Conservation (phyloP, 1,284 basidiomycete species). For the Papiliotrema flavescens region DNA sequence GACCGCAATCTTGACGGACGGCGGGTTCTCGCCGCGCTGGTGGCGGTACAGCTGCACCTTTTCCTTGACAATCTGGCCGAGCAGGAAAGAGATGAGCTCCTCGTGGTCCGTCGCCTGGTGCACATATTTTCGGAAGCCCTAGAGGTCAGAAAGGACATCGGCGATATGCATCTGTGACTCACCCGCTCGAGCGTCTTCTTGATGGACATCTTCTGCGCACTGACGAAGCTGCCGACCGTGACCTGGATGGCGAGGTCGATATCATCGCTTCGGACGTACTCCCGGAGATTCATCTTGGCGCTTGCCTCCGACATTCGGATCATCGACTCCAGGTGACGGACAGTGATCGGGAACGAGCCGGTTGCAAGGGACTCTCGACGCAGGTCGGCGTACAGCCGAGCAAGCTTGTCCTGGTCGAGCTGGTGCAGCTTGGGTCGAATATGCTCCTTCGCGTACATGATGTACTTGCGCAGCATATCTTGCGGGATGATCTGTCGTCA, state of each 20-base stretch:
- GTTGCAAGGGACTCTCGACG: slow-evolving; percentile 94
- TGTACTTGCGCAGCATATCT: slow-evolving; percentile 96
- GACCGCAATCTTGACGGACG: slow-evolving; percentile 67
- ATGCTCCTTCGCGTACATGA: slow-evolving; percentile 96
- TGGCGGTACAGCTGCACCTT: slow-evolving; percentile 79
- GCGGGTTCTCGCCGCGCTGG: slow-evolving; percentile 68
- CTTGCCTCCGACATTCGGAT: slow-evolving; percentile 98
- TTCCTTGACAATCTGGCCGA: slow-evolving; percentile 93
- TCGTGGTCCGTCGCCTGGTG: slow-evolving; percentile 92
- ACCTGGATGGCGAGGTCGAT: slow-evolving; percentile 97
- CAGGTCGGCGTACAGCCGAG: slow-evolving; percentile 93
- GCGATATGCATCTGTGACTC: slow-evolving; percentile 37
- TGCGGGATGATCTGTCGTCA: slow-evolving; percentile 81
- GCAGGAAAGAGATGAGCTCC: slow-evolving; percentile 88
- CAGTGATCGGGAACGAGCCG: slow-evolving; percentile 96
- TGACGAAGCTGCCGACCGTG: slow-evolving; percentile 90
- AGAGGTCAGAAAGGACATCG: background rate
- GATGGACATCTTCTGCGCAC: slow-evolving; percentile 95
- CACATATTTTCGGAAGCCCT: slow-evolving; percentile 96
- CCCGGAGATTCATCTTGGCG: slow-evolving; percentile 96
- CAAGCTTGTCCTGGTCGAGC: slow-evolving; percentile 92
- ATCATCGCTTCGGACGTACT: slow-evolving; percentile 93
- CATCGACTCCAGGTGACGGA: slow-evolving; percentile 97
- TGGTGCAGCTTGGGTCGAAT: slow-evolving; percentile 89
- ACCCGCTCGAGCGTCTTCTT: slow-evolving; percentile 96